Evolutionary conservation across 768 basidiomycete species (phyloP).

Genomic region (Russula sp.): DNA sequence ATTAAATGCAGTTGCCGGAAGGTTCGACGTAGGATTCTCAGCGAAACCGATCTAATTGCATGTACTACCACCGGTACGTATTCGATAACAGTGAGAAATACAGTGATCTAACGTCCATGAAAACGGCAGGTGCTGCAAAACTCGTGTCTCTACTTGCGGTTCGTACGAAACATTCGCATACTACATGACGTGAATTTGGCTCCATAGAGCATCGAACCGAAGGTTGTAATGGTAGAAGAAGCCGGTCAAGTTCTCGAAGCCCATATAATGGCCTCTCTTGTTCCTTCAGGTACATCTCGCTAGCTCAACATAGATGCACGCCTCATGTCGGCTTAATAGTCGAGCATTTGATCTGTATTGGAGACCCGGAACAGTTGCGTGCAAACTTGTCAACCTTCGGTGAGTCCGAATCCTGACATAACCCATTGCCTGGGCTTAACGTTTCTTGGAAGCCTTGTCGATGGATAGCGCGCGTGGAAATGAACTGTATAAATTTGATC

Average conservation of each 20-base stretch:
- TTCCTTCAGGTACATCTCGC: slow-evolving; percentile 33
- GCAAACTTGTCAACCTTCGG: slow-evolving; percentile 59
- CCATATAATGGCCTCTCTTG: slow-evolving; percentile 58
- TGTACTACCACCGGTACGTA: slow-evolving; percentile 68
- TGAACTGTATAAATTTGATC: slow-evolving; percentile 54
- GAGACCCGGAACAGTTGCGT: slow-evolving; percentile 69
- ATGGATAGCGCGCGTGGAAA: slow-evolving; percentile 54
- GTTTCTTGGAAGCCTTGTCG: slow-evolving; percentile 45
- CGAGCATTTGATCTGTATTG: slow-evolving; percentile 72
- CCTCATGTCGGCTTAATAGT: slow-evolving; percentile 28
- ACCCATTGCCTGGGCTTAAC: background rate
- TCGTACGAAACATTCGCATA: slow-evolving; percentile 1
- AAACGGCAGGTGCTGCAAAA: slow-evolving; percentile 56
- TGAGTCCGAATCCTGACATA: slow-evolving; percentile 32
- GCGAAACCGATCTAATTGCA: slow-evolving; percentile 54
- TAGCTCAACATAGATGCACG: background rate
- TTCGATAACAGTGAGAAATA: background rate
- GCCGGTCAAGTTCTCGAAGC: slow-evolving; percentile 79
- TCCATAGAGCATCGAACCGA: slow-evolving; percentile 48
- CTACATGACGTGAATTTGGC: background rate
- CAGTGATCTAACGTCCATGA: background rate
- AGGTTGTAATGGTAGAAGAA: slow-evolving; percentile 66
- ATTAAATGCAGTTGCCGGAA: slow-evolving; percentile 27
- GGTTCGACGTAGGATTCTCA: slow-evolving; percentile 51
- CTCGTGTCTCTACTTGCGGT: slow-evolving; percentile 52